These are phyloP conservation scores for Brassica balearica DNA, from an alignment of 441 rosid species.

Conservation along the genomic window DNA sequence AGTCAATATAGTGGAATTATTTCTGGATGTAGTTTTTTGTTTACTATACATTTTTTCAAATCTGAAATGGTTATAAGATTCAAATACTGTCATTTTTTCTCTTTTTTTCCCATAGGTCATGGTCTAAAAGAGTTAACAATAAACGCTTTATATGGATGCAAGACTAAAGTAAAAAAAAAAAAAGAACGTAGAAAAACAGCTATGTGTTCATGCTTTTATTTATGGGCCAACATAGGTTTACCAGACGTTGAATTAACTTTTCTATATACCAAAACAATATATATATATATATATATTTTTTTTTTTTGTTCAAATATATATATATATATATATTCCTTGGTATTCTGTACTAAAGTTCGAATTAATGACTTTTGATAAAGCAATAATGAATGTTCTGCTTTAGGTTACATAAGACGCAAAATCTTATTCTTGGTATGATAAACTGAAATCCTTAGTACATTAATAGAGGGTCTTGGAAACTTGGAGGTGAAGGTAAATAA, in stretches of 20 bases:
- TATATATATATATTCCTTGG: not conserved
- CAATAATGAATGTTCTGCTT: constrained; percentile 35
- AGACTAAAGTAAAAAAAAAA: constrained; percentile 3
- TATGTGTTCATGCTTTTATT: constrained; percentile 25
- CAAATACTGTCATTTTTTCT: constrained; percentile 17
- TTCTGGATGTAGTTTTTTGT: constrained; percentile 22
- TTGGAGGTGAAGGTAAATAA: constrained; percentile 12
- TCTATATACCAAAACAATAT: not conserved
- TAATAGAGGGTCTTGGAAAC: not conserved
- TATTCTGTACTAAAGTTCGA: constrained; percentile 25
- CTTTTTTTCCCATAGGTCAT: constrained; percentile 25
- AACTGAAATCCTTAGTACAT: not conserved
- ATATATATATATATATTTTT: not conserved
- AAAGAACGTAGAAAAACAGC: not conserved
- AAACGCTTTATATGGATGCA: constrained; percentile 33
- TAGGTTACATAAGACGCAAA: constrained; percentile 37
- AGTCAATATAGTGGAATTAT: constrained; percentile 34
- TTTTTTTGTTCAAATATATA: too few relatives aligned
- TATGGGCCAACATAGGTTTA: constrained; percentile 29
- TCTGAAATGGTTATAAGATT: constrained; percentile 24
- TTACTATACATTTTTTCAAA: constrained; percentile 12
- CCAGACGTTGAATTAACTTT: constrained; percentile 12
- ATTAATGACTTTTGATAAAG: constrained; percentile 35
- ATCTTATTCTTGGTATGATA: constrained; percentile 1
- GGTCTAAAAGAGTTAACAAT: constrained; percentile 35